These are phyloP conservation scores for Gynostemma pentaphyllum DNA, from an alignment of 306 rosid genomes.

Conservation along the genomic window DNA sequence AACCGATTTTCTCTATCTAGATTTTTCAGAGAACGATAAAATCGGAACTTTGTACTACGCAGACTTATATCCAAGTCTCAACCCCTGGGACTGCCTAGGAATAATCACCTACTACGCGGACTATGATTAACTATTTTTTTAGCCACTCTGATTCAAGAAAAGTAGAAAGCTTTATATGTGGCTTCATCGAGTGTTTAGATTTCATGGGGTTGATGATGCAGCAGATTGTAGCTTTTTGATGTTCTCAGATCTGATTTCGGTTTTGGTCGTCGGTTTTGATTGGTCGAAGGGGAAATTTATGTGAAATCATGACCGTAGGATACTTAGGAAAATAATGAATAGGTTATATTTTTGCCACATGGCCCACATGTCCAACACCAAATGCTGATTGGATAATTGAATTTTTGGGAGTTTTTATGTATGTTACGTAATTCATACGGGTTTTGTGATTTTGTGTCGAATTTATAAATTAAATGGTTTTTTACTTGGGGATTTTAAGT, in stretches of 20 bases:
- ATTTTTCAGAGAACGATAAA: neutral
- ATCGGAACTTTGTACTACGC: neutral
- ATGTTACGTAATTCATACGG: neutral
- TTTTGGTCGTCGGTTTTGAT: conserved; percentile 12
- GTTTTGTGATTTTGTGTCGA: no score
- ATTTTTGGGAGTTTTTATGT: neutral
- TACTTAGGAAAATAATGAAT: neutral
- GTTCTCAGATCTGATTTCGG: conserved; percentile 4
- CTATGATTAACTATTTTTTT: neutral
- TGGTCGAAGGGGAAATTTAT: neutral
- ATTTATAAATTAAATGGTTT: no score
- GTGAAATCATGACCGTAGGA: neutral
- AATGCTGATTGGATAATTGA: neutral
- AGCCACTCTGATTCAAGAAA: neutral
- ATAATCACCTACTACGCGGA: neutral
- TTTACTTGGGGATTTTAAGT: no score
- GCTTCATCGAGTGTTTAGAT: neutral
- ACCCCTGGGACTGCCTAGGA: neutral
- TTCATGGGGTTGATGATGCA: neutral
- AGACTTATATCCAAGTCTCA: neutral
- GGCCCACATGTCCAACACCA: conserved; percentile 6
- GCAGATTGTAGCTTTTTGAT: neutral
- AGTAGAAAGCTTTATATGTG: neutral
- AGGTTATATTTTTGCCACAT: neutral
- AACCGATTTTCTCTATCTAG: neutral